phyloP scores from a whole-genome alignment of 2,329 filamentous ascomycete genomes.

The Periglandula ipomoeae region DNA sequence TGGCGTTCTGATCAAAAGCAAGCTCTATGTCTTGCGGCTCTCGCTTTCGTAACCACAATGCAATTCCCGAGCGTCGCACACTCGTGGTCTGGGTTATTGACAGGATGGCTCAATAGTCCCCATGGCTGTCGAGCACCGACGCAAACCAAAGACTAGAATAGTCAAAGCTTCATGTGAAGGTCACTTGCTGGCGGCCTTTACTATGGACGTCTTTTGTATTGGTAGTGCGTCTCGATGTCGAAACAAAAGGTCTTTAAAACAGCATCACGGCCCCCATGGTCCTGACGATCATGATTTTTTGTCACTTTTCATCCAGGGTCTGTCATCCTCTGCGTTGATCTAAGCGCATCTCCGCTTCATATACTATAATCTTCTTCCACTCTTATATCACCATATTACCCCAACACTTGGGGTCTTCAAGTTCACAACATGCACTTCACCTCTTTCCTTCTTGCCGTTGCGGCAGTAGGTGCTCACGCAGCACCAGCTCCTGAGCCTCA shows the following conservation, averaged over 20 bases:
- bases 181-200: not conserved
- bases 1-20: not conserved
- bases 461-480: slow-evolving; percentile 28
- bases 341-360: not conserved
- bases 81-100: not conserved
- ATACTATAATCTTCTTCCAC: not conserved
- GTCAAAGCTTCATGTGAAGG: not conserved
- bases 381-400: not conserved
- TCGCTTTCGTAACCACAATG: not conserved
- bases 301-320: too few relatives aligned
- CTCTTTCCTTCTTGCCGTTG: slow-evolving; percentile 29
- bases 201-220: not conserved
- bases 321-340: not conserved
- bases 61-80: not conserved
- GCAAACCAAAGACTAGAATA: not conserved
- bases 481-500: slow-evolving; percentile 7
- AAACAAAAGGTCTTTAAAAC: not conserved
- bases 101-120: slow-evolving; percentile 1
- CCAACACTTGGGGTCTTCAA: not conserved
- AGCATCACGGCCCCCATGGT: not conserved
- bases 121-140: not conserved
- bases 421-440: slow-evolving; percentile 1
- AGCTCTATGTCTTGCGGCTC: not conserved
- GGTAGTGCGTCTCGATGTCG: not conserved
- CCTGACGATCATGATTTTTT: too few relatives aligned